phyloP scores from a whole-genome alignment of 192 early-diverging fungal species.

The Rhizoclosmatium globosum region DNA sequence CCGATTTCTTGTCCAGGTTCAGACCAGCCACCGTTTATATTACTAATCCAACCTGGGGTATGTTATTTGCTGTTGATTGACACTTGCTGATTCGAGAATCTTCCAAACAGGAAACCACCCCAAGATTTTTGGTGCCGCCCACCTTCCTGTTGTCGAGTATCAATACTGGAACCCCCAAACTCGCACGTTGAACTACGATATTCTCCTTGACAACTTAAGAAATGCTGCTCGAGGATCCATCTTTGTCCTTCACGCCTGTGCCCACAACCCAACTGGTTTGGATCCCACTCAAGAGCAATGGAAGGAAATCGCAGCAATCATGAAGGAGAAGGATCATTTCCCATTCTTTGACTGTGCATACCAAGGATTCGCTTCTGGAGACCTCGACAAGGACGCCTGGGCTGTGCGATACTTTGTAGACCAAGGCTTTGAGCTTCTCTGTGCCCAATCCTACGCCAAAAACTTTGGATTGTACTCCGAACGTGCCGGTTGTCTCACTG shows the following conservation, averaged over 20 bases:
- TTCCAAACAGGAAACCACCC: conserved; percentile 91
- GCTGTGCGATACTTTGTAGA: conserved; percentile 94
- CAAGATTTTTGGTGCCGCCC: conserved; percentile 85
- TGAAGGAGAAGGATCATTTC: conserved; percentile 78
- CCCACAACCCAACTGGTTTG: conserved; percentile 99
- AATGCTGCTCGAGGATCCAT: conserved; percentile 82
- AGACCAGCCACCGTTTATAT: conserved; percentile 74
- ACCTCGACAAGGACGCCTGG: conserved; percentile 88
- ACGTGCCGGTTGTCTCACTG: conserved; percentile 85
- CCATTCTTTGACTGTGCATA: conserved; percentile 99
- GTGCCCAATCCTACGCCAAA: conserved; percentile 95
- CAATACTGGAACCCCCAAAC: conserved; percentile 87
- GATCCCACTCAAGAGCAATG: conserved; percentile 98
- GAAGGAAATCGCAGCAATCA: conserved; percentile 86
- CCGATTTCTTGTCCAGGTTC: conserved; percentile 82
- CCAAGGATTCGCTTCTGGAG: conserved; percentile 97
- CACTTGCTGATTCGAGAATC: conserved; percentile 61
- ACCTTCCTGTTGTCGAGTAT: conserved; percentile 85
- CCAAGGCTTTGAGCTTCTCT: conserved; percentile 89
- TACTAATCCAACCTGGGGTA: conserved; percentile 96
- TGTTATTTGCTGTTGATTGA: conserved; percentile 3
- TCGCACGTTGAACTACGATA: conserved; percentile 80
- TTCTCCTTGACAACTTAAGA: conserved; percentile 74
- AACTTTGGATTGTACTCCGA: conserved; percentile 98
- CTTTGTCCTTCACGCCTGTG: conserved; percentile 93